Evolutionary conservation across 768 basidiomycete species (phyloP), one percentile per base, ranked within the genome.

Genomic region (Leccinum imitatum): DNA sequence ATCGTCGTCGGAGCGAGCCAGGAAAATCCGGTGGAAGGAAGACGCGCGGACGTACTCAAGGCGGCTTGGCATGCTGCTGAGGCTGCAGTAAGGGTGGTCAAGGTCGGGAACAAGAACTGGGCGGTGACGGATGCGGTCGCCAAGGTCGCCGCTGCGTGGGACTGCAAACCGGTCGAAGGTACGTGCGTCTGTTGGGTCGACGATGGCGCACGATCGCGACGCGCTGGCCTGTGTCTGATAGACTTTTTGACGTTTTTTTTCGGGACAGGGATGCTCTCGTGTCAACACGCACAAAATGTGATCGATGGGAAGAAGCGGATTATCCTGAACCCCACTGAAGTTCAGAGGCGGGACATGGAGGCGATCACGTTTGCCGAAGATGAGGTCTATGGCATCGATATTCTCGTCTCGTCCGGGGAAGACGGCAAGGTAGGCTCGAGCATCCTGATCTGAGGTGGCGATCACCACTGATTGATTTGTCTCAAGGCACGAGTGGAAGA

Each of bases 291-390:
- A n/a, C 90, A 94, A 71, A 93, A 95, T 68, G 86, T 93, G 61
- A 93, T 96, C 66, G 95, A 97, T 74, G 95, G 95, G 57, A 96
- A 95, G 82, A 98, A 97, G 79, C 84, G 94, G 30, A 87, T 98
- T 71, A 93, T 98, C 65, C 76, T 95, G 61, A 95, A 95, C 78
- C 95, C 95, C 27, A 86, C 82, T 41, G 90, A 95, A 61, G 76
- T 80, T 50, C 93, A 95, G 75, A 92, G 85, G 75, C 82, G 86
- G 65, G 95, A 95, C 62, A 90, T 91, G 61, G 94, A 98, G 69
- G 80, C 87, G 57, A 83, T 83, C 19, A 89, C 87, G 0, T 95
- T 98, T 66, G 92, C 89, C 41, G 96, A 98, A 75, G 88, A 87
- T 59, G 96, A 98, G 65, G 93, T 98, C 11, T 98, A 92, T 71